These are phyloP conservation scores for Trichosporon ovoides DNA, from an alignment of 1,284 basidiomycete genomes.

Conservation along the genomic window DNA sequence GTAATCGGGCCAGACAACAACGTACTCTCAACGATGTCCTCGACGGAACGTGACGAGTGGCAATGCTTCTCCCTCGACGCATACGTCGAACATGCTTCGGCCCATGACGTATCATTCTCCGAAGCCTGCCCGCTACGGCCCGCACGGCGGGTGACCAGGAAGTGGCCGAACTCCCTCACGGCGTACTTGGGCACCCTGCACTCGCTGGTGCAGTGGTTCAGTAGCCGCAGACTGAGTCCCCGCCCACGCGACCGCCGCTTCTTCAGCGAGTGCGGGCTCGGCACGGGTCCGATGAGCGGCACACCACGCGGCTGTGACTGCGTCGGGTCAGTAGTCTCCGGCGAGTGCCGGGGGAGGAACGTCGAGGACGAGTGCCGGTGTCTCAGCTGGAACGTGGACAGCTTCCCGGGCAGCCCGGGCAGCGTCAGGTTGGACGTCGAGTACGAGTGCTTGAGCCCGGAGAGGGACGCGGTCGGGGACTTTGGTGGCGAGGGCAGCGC, in stretches of 20 bases:
- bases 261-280: background rate
- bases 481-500: background rate
- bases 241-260: background rate
- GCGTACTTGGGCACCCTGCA: slow-evolving; percentile 2
- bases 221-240: background rate
- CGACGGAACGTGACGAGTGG: background rate
- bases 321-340: background rate
- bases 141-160: background rate
- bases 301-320: background rate
- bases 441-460: background rate
- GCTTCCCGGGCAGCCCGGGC: background rate
- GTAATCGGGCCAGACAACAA: background rate
- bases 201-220: background rate
- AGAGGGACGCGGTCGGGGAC: background rate
- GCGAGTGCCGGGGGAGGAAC: background rate
- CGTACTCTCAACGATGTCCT: background rate
- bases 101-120: background rate
- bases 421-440: background rate
- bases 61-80: background rate
- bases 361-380: background rate
- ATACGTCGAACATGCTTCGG: background rate
- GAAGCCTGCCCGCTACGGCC: background rate
- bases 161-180: slow-evolving; percentile 3
- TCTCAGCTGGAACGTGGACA: background rate
- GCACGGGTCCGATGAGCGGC: background rate